Percentiles rank a stretch among this genome's conserved stretches.
Evolutionary conservation across 2,329 filamentous ascomycete species (phyloP).

Genomic region (Claviceps sp.): DNA sequence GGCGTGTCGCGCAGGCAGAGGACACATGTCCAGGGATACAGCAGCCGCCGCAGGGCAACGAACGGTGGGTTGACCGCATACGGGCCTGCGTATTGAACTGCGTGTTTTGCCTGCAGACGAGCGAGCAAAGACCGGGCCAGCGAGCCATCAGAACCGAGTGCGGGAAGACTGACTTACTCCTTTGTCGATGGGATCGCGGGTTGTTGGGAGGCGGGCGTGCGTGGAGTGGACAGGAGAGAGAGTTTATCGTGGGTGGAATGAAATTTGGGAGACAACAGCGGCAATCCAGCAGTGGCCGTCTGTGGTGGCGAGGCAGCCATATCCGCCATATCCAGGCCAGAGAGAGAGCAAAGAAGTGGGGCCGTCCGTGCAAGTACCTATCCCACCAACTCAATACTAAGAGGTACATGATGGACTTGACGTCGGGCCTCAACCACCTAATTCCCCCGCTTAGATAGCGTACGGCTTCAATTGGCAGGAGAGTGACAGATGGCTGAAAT

Average conservation of each 20-base stretch:
- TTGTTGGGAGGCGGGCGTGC: conserved; percentile 4
- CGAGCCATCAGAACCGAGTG: background rate
- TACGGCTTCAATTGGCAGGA: too few relatives aligned
- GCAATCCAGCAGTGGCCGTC: background rate
- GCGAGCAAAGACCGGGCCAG: background rate
- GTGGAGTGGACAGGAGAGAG: conserved; percentile 7
- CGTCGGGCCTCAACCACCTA: too few relatives aligned
- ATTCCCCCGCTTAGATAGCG: too few relatives aligned
- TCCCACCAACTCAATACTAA: too few relatives aligned
- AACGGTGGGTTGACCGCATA: conserved; percentile 5
- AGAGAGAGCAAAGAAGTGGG: too few relatives aligned
- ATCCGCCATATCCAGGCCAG: too few relatives aligned
- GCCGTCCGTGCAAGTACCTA: too few relatives aligned
- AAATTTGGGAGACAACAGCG: conserved; percentile 3
- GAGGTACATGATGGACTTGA: too few relatives aligned
- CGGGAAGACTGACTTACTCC: conserved; percentile 7
- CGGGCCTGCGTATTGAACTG: background rate
- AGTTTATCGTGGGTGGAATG: conserved; percentile 6
- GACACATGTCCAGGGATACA: conserved; percentile 13
- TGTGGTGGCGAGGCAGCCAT: too few relatives aligned
- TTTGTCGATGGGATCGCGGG: conserved; percentile 6
- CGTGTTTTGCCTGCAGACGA: background rate
- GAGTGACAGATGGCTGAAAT: too few relatives aligned
- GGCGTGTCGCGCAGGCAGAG: conserved; percentile 10
- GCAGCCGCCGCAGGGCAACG: conserved; percentile 9